Evolutionary conservation across 1,139 yeast genomes (phyloP).

Genomic region (Magnusiomyces fungicola): DNA sequence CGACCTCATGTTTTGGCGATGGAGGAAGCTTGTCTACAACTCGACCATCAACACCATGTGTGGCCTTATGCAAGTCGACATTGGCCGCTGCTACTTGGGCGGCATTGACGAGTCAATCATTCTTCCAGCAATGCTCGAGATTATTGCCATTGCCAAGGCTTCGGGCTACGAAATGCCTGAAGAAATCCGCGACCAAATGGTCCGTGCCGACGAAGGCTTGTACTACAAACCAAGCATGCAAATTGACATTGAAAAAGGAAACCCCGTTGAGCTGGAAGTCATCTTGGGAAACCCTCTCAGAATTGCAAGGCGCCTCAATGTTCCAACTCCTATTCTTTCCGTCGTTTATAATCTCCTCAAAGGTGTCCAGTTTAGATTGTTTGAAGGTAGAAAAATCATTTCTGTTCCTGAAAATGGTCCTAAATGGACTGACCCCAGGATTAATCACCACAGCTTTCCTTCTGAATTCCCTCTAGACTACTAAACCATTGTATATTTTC

Average conservation of each 20-base stretch:
- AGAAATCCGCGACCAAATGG: conserved; percentile 41
- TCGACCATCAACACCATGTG: conserved; percentile 58
- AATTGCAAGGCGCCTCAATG: conserved; percentile 47
- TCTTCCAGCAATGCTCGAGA: conserved; percentile 59
- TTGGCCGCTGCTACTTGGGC: conserved; percentile 50
- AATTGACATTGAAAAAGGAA: conserved; percentile 61
- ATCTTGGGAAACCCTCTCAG: conserved; percentile 66
- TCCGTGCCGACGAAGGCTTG: conserved; percentile 54
- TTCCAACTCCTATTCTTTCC: conserved; percentile 52
- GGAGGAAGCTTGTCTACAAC: conserved; percentile 70
- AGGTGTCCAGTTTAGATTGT: conserved; percentile 52
- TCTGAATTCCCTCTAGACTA: conserved; percentile 8
- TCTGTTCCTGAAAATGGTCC: conserved; percentile 40
- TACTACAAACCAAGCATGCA: conserved; percentile 70
- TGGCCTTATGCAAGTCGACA: conserved; percentile 51
- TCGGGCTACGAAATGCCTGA: conserved; percentile 49
- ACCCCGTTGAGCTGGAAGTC: conserved; percentile 63
- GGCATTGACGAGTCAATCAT: conserved; percentile 39
- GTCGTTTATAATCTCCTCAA: conserved; percentile 52
- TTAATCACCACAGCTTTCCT: conserved; percentile 7
- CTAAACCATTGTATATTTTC: too few relatives aligned
- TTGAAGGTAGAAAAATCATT: conserved; percentile 46
- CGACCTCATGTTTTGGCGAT: conserved; percentile 42
- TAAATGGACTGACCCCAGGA: conserved; percentile 15
- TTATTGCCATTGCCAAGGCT: conserved; percentile 50